Conservation (phyloP, 345 rosid genomes). For the Gossypium longicalyx region DNA sequence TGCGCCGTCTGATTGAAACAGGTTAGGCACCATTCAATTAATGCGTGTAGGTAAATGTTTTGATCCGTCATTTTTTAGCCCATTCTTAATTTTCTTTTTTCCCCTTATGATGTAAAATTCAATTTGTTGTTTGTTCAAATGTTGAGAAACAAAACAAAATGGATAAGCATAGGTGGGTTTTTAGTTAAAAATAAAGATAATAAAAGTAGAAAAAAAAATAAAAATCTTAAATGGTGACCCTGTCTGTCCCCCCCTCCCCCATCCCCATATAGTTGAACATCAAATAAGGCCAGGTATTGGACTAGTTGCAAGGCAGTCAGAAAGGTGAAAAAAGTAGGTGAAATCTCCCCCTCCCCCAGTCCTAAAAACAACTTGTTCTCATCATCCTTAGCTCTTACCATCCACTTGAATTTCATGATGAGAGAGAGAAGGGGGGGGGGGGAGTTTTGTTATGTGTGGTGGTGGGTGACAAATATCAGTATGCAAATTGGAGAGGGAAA, state of each 20-base stretch:
- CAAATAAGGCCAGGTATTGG: constrained; percentile 24
- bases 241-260: too few relatives aligned
- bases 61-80: constrained; percentile 5
- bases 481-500: constrained; percentile 18
- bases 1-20: constrained; percentile 21
- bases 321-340: constrained; percentile 39
- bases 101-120: neutral
- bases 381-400: constrained; percentile 32
- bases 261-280: constrained; percentile 21
- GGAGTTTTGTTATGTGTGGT: constrained; percentile 9
- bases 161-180: constrained; percentile 12
- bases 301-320: constrained; percentile 20
- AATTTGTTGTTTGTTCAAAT: neutral
- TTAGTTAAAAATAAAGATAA: too few relatives aligned
- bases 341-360: constrained; percentile 3
- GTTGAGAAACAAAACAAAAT: neutral
- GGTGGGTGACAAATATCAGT: constrained; percentile 33
- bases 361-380: constrained; percentile 30
- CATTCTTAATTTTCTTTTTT: neutral
- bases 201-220: neutral
- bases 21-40: constrained; percentile 12
- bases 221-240: neutral
- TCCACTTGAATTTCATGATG: constrained; percentile 38
- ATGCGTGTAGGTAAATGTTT: constrained; percentile 15
- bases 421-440: neutral